Conservation (phyloP, 2,329 filamentous ascomycete species). For the Incumbomyces delicatus region DNA sequence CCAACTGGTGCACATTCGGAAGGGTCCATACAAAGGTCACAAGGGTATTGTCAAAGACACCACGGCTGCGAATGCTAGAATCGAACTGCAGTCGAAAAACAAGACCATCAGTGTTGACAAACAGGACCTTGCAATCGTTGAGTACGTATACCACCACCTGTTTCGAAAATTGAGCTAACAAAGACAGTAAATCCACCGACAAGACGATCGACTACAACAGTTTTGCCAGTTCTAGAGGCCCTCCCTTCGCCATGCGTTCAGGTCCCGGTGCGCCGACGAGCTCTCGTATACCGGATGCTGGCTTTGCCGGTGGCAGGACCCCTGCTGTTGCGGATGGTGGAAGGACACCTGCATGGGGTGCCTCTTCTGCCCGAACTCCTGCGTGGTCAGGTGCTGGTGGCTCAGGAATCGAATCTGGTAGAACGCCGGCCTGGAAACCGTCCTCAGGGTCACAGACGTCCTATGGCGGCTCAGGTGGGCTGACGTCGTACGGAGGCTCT, state of each 20-base stretch:
- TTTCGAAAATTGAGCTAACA: slow-evolving; percentile 14
- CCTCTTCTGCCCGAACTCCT: slow-evolving; percentile 40
- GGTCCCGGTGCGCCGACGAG: slow-evolving; percentile 24
- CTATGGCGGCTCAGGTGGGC: slow-evolving; percentile 53
- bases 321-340: slow-evolving; percentile 53
- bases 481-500: slow-evolving; percentile 65
- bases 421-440: slow-evolving; percentile 47
- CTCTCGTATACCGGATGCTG: slow-evolving; percentile 39
- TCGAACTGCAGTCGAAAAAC: slow-evolving; percentile 89
- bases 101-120: slow-evolving; percentile 82
- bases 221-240: slow-evolving; percentile 16
- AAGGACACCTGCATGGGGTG: slow-evolving; percentile 44
- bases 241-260: slow-evolving; percentile 12
- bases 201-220: slow-evolving; percentile 18
- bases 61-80: slow-evolving; percentile 72
- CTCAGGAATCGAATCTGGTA: slow-evolving; percentile 24
- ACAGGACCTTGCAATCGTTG: slow-evolving; percentile 72
- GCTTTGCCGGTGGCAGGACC: slow-evolving; percentile 60
- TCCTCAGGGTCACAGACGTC: slow-evolving; percentile 45
- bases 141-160: slow-evolving; percentile 42
- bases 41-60: slow-evolving; percentile 94
- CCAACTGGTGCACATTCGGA: slow-evolving; percentile 81
- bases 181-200: slow-evolving; percentile 13
- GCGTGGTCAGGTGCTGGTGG: slow-evolving; percentile 12
- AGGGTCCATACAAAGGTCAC: slow-evolving; percentile 83